These are phyloP conservation scores for Suhomyces terraborum DNA, from an alignment of 1,139 yeast genomes.

Conservation along the genomic window DNA sequence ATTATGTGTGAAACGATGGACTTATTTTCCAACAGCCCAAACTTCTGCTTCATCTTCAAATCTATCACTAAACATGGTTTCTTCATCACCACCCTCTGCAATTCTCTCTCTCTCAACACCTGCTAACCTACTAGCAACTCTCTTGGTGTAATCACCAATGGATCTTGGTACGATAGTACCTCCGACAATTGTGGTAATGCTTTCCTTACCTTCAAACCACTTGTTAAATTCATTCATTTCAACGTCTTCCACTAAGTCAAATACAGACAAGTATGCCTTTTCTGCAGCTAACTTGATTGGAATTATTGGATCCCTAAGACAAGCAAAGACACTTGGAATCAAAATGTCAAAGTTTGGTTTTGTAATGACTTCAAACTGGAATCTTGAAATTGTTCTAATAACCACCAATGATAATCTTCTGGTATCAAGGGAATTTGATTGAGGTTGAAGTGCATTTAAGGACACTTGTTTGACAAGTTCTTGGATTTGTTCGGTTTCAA, in stretches of 20 bases:
- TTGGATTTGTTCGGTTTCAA: constrained; percentile 39
- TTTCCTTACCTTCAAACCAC: constrained; percentile 52
- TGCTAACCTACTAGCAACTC: constrained; percentile 85
- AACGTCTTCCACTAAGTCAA: constrained; percentile 72
- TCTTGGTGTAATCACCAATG: constrained; percentile 80
- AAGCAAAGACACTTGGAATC: constrained; percentile 74
- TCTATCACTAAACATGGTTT: constrained; percentile 79
- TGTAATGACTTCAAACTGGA: constrained; percentile 51
- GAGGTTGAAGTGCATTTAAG: constrained; percentile 51
- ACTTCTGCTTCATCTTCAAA: constrained; percentile 85
- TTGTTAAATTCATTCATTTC: constrained; percentile 54
- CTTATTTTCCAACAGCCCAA: constrained; percentile 72
- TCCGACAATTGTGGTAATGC: constrained; percentile 44
- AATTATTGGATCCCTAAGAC: constrained; percentile 81
- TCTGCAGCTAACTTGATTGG: constrained; percentile 96
- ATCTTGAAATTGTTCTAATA: constrained; percentile 71
- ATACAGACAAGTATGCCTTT: constrained; percentile 77
- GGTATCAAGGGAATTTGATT: constrained; percentile 70
- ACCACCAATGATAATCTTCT: constrained; percentile 79
- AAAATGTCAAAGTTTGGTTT: constrained; percentile 56
- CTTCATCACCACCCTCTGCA: constrained; percentile 89
- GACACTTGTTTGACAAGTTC: constrained; percentile 53
- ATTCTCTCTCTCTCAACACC: constrained; percentile 82
- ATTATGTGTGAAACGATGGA: no score
- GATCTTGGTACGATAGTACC: constrained; percentile 66